Evolutionary conservation across 345 rosid species (phyloP).

Genomic region (Acer negundo): DNA sequence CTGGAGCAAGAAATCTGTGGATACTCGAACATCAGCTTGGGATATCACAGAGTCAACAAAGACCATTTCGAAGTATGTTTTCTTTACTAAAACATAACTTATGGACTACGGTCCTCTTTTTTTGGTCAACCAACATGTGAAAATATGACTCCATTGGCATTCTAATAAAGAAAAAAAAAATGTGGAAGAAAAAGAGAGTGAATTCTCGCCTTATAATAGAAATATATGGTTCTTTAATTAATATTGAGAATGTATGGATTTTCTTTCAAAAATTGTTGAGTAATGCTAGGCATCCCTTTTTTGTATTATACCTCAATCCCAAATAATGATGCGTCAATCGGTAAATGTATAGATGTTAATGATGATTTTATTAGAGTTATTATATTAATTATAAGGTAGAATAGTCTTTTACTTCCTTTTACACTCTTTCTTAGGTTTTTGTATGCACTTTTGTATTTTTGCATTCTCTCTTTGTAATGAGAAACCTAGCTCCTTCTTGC

Average conservation of each 20-base stretch:
- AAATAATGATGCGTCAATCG: too few relatives aligned
- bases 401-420: too few relatives aligned
- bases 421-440: too few relatives aligned
- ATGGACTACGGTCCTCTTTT: background rate
- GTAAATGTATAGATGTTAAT: too few relatives aligned
- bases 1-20: constrained; percentile 63
- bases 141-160: background rate
- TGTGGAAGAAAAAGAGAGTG: background rate
- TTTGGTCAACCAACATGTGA: background rate
- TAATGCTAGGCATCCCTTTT: too few relatives aligned
- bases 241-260: background rate
- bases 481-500: too few relatives aligned
- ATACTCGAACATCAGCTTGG: constrained; percentile 59
- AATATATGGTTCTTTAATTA: background rate
- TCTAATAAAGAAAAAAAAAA: background rate
- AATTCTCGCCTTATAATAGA: background rate
- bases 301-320: too few relatives aligned
- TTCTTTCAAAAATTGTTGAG: background rate
- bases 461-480: too few relatives aligned
- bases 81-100: constrained; percentile 11
- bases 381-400: too few relatives aligned
- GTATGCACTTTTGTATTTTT: too few relatives aligned
- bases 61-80: constrained; percentile 56
- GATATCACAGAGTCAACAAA: constrained; percentile 58
- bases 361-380: too few relatives aligned